Conservation (phyloP, 225 moss, liverwort and hornwort genomes). For the Physcomitrium patens region DNA sequence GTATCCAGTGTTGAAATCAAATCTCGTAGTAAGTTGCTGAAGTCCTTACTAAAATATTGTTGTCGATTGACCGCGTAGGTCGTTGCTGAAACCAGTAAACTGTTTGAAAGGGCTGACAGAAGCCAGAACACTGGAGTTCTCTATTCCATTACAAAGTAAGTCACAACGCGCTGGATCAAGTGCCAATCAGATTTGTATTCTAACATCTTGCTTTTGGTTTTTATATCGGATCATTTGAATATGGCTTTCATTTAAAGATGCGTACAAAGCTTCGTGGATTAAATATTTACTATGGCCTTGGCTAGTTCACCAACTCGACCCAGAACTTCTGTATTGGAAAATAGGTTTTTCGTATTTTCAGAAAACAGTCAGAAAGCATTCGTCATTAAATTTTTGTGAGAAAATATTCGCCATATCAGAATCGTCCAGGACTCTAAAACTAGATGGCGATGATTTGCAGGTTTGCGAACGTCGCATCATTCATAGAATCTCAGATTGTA, state of each 20-base stretch:
- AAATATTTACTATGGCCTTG: neutral
- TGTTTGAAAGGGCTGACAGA: slow-evolving; percentile 85
- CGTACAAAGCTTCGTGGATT: neutral
- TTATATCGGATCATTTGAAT: slow-evolving; percentile 15
- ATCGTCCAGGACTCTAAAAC: slow-evolving; percentile 5
- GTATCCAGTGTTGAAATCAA: slow-evolving; percentile 1
- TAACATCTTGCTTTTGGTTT: neutral
- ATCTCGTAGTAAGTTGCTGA: neutral
- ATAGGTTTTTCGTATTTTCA: neutral
- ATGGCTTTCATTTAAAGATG: slow-evolving; percentile 4
- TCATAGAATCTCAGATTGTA: slow-evolving; percentile 78
- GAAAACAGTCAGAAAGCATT: no score
- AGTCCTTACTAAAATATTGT: neutral
- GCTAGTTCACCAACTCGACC: neutral
- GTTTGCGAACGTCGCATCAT: slow-evolving; percentile 77
- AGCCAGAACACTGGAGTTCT: slow-evolving; percentile 70
- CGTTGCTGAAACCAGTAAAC: slow-evolving; percentile 72
- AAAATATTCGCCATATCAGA: neutral
- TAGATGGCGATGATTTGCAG: slow-evolving; percentile 40
- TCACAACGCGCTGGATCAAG: neutral
- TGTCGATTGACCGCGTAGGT: slow-evolving; percentile 50
- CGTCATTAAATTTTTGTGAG: neutral
- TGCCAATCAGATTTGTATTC: neutral
- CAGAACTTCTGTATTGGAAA: slow-evolving; percentile 3
- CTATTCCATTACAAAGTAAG: slow-evolving; percentile 68